Evolutionary conservation across 2,329 filamentous ascomycete genomes (phyloP), one percentile per base, ranked within the genome.

Genomic region (Xylariaceae sp.): DNA sequence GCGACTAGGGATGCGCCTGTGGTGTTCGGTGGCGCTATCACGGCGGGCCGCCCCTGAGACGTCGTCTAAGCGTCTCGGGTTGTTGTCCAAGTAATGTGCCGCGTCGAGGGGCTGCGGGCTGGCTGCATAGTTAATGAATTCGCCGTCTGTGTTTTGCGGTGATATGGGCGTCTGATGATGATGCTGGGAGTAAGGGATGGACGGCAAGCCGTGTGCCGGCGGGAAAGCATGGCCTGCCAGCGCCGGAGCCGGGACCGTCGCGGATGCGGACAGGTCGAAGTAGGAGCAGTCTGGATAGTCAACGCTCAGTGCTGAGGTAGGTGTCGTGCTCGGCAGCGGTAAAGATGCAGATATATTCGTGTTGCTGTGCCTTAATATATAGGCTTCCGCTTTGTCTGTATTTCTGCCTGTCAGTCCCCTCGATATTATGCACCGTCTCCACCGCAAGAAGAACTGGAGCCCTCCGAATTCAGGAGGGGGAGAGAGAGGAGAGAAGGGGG

Each of bases 351-450:
- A 10, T 30, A 51, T 63, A 34, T 56, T 62, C 42, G 60, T 52
- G 56, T 54, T 58, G 18, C 57, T 56, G 8, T 67, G 61, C 53
- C 51, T 66, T 56, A 62, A 58, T 55, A 66, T 65, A 45, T 67
- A 66, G 3, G 63, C 64, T 55, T 67, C 66, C 35, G 66, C 66
- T 56, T 66, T 66, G 55, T 65, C 66, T 67, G 54, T 15, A 2
- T 55, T 37, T 39, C 34, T 57, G 10, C 37, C 15, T 35, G 57
- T 65, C 47, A 67, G 63, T 48, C 44, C 44, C 23, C 37, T 59
- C 53, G 49, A 15, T 3, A 50, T 47, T 3, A 50, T 47, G 55
- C 9, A 42, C 48, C 42, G 48, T 23, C 17, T 51, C 23, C 5
- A 15, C 35, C 48, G 13, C n/a, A 35, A 42, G 37, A 13, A 10